Evolutionary conservation across 441 rosid genomes (phyloP).

Genomic region (Corymbia citriodora): DNA sequence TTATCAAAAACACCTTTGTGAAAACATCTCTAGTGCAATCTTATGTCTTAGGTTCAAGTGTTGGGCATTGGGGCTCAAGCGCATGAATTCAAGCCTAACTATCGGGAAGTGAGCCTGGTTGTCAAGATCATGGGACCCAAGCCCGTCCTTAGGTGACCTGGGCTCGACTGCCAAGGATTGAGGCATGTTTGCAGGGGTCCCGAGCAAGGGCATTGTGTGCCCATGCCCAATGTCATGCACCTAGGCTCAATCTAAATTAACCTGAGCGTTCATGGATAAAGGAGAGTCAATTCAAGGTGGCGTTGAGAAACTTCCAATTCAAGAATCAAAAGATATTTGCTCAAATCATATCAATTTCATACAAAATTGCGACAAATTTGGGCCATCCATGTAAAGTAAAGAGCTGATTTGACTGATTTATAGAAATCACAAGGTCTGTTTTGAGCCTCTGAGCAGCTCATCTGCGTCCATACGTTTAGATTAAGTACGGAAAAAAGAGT

Average conservation of each 20-base stretch:
- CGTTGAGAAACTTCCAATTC: not conserved
- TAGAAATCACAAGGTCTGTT: not conserved
- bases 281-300: not conserved
- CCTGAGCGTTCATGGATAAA: rapidly evolving
- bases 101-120: rapidly evolving
- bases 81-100: not conserved
- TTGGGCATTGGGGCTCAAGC: not conserved
- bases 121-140: not conserved
- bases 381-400: not conserved
- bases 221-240: not conserved
- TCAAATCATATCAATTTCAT: not conserved
- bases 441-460: not conserved
- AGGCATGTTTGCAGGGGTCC: not conserved
- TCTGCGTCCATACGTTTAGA: not conserved
- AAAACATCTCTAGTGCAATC: not conserved
- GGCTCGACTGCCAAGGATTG: rapidly evolving
- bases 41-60: not conserved
- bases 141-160: rapidly evolving
- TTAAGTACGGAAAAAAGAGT: not conserved
- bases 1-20: not conserved
- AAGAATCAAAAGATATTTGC: not conserved
- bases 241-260: rapidly evolving
- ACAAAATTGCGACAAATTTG: not conserved
- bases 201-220: not conserved
- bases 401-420: not conserved